A percentile compares a stretch with the other conserved stretches of the same genome.
Evolutionary conservation across 2,329 filamentous ascomycete species (phyloP).

Genomic region (Dactylellina sp.): DNA sequence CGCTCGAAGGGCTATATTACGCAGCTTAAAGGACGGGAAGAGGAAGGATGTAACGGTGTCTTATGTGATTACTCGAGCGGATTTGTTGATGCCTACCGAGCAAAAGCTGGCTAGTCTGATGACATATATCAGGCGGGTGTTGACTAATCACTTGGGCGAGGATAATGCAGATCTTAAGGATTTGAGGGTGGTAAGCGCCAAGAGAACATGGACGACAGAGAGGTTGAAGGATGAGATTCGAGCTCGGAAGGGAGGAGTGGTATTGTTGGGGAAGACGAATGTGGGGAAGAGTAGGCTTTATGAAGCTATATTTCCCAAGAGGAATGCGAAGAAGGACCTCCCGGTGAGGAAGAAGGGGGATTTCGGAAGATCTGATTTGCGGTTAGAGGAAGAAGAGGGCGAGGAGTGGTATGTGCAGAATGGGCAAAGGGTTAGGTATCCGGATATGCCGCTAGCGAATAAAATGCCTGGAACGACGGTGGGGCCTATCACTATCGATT

Average conservation of each 20-base stretch:
- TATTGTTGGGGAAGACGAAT: conserved; percentile 98
- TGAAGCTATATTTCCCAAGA: conserved; percentile 85
- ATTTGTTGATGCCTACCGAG: conserved; percentile 85
- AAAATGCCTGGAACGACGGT: conserved; percentile 91
- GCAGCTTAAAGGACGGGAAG: conserved; percentile 76
- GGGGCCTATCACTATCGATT: conserved; percentile 91
- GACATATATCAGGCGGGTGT: conserved; percentile 81
- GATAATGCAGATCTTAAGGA: conserved; percentile 57
- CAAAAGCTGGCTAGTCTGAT: conserved; percentile 85
- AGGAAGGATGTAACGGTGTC: conserved; percentile 77
- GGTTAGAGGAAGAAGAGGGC: conserved; percentile 57
- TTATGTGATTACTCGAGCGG: conserved; percentile 81
- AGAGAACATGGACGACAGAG: conserved; percentile 89
- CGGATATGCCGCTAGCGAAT: conserved; percentile 86
- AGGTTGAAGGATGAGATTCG: conserved; percentile 87
- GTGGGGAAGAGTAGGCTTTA: conserved; percentile 96
- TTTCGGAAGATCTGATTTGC: conserved; percentile 34
- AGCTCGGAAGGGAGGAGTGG: conserved; percentile 83
- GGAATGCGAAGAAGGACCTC: conserved; percentile 65
- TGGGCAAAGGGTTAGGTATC: conserved; percentile 78
- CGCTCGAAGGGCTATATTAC: conserved; percentile 66
- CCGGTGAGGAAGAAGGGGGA: background rate
- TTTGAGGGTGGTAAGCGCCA: conserved; percentile 75
- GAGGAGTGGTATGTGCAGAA: conserved; percentile 61
- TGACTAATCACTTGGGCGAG: conserved; percentile 78